These are phyloP conservation scores for Rubia tinctorum DNA, from an alignment of 305 asterid species.

Conservation along the genomic window DNA sequence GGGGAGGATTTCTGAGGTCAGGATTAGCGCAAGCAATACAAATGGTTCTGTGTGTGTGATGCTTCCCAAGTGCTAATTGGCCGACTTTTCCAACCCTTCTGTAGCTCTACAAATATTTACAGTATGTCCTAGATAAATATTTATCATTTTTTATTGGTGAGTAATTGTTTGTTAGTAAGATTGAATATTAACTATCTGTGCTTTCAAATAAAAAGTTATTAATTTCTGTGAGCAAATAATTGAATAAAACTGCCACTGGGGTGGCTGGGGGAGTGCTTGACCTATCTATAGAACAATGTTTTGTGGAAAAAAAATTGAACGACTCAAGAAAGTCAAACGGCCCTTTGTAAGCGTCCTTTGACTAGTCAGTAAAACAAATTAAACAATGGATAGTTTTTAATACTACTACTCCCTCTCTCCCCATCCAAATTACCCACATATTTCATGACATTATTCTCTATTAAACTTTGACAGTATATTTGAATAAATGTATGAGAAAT, in stretches of 20 bases:
- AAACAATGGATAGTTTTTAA: no score
- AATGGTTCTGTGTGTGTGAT: background rate
- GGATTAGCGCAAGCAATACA: background rate
- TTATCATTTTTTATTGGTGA: background rate
- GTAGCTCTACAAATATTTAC: background rate
- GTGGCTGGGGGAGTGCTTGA: slow-evolving; percentile 2
- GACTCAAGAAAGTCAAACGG: background rate
- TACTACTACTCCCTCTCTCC: no score
- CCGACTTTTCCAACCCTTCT: slow-evolving; percentile 8
- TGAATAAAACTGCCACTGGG: background rate
- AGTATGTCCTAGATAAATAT: slow-evolving; percentile 3
- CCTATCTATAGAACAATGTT: slow-evolving; percentile 2
- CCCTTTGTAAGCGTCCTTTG: background rate
- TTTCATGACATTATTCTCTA: no score
- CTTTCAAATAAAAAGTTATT: background rate
- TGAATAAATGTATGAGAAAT: no score
- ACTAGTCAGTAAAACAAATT: background rate
- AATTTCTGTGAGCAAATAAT: background rate
- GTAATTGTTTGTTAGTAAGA: background rate
- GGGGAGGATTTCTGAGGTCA: background rate
- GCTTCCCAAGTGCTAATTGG: slow-evolving; percentile 6
- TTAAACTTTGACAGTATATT: no score
- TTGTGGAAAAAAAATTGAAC: background rate
- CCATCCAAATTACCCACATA: no score
- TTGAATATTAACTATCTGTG: background rate